Evolutionary conservation across 2,329 filamentous ascomycete species (phyloP).

Genomic region (Drechslerella coelobrocha): DNA sequence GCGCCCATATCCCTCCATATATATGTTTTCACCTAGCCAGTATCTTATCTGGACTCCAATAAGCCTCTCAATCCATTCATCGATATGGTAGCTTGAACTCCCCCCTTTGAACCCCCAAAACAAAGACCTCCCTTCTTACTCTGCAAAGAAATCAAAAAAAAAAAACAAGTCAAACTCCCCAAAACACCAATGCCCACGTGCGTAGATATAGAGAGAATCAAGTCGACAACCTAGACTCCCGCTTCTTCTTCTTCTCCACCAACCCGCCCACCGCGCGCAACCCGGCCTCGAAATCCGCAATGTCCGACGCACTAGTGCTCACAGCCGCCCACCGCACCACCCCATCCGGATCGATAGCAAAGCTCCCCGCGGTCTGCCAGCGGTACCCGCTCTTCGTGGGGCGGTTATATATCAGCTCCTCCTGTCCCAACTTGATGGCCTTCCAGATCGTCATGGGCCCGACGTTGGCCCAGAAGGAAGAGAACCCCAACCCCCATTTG

Average conservation of each 20-base stretch:
- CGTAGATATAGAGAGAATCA: too few relatives aligned
- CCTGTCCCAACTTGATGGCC: constrained; percentile 66
- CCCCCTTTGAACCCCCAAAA: too few relatives aligned
- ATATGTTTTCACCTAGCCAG: too few relatives aligned
- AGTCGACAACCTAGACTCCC: too few relatives aligned
- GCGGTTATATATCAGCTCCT: constrained; percentile 71
- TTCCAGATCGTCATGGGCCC: constrained; percentile 66
- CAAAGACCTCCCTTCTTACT: too few relatives aligned
- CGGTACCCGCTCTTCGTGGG: constrained; percentile 70
- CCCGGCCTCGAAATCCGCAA: constrained; percentile 64
- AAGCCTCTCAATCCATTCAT: too few relatives aligned
- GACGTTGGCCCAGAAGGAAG: constrained; percentile 69
- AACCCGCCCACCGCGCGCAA: constrained; percentile 56
- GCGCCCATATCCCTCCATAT: too few relatives aligned
- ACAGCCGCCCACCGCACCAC: constrained; percentile 64
- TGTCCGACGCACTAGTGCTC: constrained; percentile 63
- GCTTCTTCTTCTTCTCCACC: constrained; percentile 25
- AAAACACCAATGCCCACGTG: too few relatives aligned
- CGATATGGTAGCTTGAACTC: too few relatives aligned
- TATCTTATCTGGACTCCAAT: too few relatives aligned
- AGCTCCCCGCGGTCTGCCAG: constrained; percentile 74
- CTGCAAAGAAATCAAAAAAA: too few relatives aligned
- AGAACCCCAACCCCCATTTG: constrained; percentile 70
- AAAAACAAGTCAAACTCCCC: neutral
- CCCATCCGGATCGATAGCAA: constrained; percentile 66